These are phyloP conservation scores for Trichoderma semiorbis DNA, from an alignment of 2,329 filamentous ascomycete species.

Conservation along the genomic window DNA sequence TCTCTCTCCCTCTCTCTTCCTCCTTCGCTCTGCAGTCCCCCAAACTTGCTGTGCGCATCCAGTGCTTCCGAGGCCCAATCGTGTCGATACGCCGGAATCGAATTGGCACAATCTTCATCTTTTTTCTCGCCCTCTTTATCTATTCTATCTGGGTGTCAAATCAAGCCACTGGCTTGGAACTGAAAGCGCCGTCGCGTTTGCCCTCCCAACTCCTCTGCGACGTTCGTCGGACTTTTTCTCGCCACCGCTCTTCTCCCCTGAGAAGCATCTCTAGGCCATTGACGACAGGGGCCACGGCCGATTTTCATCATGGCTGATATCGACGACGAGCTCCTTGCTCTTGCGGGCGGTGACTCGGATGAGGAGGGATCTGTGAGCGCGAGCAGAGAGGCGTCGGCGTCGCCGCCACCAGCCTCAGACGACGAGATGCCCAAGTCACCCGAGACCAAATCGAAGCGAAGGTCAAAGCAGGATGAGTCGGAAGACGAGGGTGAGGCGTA, in stretches of 20 bases:
- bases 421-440: conserved; percentile 28
- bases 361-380: conserved; percentile 54
- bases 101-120: not conserved
- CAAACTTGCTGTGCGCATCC: not conserved
- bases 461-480: conserved; percentile 39
- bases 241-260: conserved; percentile 9
- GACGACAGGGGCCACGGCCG: not conserved
- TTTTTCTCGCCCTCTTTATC: no score
- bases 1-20: not conserved
- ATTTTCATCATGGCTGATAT: conserved; percentile 72
- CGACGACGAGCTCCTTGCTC: conserved; percentile 88
- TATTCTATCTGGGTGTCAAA: not conserved
- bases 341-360: conserved; percentile 75
- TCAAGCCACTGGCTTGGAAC: not conserved
- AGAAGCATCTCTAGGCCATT: not conserved
- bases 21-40: not conserved
- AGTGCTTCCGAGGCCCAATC: not conserved
- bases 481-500: conserved; percentile 63
- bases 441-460: conserved; percentile 48
- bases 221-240: not conserved
- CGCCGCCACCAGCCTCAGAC: conserved; percentile 41
- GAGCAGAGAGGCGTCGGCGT: conserved; percentile 54
- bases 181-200: conserved; percentile 7
- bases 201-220: not conserved
- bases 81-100: not conserved